Base-by-base conservation (phyloP, 805 yeast species). In the Candida namnaoensis region DNA sequence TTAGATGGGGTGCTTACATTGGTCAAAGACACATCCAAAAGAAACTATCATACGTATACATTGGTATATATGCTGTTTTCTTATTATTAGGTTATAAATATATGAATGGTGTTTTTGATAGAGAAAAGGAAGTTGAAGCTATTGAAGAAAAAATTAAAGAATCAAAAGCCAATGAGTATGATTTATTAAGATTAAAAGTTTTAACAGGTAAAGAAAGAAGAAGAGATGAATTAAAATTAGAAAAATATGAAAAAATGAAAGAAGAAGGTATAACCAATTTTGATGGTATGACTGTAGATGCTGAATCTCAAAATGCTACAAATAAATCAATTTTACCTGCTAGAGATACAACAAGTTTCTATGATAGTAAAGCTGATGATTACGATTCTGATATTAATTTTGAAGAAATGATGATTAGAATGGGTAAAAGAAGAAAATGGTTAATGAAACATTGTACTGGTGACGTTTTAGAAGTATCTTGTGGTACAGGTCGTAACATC, bases 401-500 rank as follows among this genome's bases (percentile, higher is more conserved):
- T 67, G 64, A 80, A 69, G 74, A 70, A 49, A 61, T 55, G 41
- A 53, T 65, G 50, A 64, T 71, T 37, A 50, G 65, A 35, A 60
- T 71, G 67, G 71, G 81, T 43, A 71, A 68, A 53, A 71, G 84
- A 62, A 72, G 96, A 53, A 79, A 78, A 51, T 82, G 93, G 85
- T 60, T 84, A 37, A 84, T 85, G 88, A 74, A 68, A 33, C 84
- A 83, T 46, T 74, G 82, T 39, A 65, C 69, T 44, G 99, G 99
- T 23, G 96, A 93, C 57, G 96, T 88, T 2, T 65, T 93, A 43
- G 99, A 93, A 61, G 93, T 91, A 10, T 82, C 97, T 0, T 86
- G 95, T 56, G 99, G 99, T 44, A 93, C 99, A 0, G 98, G 99
- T 7, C 74, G 98, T 61, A 93, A 93, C 57, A 74, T 91, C 43